Evolutionary conservation across 2,329 filamentous ascomycete genomes (phyloP).

Genomic region (Paecilomyces fulvus): DNA sequence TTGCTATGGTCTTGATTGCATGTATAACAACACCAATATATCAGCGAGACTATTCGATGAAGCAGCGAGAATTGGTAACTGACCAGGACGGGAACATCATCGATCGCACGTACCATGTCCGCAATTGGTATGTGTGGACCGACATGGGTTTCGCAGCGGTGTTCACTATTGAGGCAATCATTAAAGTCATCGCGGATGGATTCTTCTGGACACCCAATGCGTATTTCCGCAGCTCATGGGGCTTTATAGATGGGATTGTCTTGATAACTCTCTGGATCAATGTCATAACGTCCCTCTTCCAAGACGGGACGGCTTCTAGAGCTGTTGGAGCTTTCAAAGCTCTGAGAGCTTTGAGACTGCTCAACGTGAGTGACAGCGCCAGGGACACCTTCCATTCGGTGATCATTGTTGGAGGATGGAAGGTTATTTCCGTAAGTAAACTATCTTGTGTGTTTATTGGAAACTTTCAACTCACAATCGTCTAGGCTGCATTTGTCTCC

Average conservation of each 20-base stretch:
- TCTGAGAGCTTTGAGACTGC: constrained; percentile 75
- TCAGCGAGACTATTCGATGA: constrained; percentile 73
- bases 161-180: constrained; percentile 75
- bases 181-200: constrained; percentile 93
- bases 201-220: constrained; percentile 96
- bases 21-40: constrained; percentile 92
- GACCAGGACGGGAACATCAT: constrained; percentile 17
- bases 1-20: constrained; percentile 94
- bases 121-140: constrained; percentile 92
- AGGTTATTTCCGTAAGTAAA: constrained; percentile 68
- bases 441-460: not conserved
- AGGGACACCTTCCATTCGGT: constrained; percentile 95
- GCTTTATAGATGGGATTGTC: constrained; percentile 87
- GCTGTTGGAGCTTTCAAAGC: constrained; percentile 97
- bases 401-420: constrained; percentile 89
- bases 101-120: constrained; percentile 48
- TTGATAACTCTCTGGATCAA: constrained; percentile 93
- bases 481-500: constrained; percentile 75
- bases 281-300: constrained; percentile 70
- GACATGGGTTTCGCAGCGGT: constrained; percentile 82
- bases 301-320: constrained; percentile 76
- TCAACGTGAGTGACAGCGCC: constrained; percentile 94
- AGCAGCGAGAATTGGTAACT: not conserved
- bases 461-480: not conserved
- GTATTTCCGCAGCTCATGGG: constrained; percentile 94